These are phyloP conservation scores for Draba incana DNA, from an alignment of 345 rosid species.

Conservation along the genomic window DNA sequence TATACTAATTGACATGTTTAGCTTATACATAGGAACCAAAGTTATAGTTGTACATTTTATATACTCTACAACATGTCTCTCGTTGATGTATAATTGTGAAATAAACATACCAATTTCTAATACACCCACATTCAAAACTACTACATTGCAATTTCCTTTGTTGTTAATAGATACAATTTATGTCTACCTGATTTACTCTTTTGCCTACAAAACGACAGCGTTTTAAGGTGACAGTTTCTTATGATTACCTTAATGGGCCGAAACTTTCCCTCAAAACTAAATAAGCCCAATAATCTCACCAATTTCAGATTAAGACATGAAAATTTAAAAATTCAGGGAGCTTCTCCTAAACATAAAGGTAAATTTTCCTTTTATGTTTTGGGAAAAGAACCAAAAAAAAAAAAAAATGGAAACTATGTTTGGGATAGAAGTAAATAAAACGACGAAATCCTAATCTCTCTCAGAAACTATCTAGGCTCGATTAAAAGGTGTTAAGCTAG, in stretches of 20 bases:
- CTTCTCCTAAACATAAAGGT: neutral
- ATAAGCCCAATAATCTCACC: neutral
- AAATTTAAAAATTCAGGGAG: neutral
- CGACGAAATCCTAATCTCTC: neutral
- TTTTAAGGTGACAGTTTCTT: neutral
- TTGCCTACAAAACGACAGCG: neutral
- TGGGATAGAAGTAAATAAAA: neutral
- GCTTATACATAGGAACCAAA: constrained; percentile 18
- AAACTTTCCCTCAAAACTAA: neutral
- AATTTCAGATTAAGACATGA: neutral
- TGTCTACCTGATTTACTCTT: no score
- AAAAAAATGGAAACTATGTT: constrained; percentile 2
- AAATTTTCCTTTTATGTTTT: neutral
- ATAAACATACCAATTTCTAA: neutral
- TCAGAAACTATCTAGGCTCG: neutral
- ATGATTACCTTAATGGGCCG: neutral
- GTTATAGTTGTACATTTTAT: constrained; percentile 31
- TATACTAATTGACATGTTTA: constrained; percentile 36
- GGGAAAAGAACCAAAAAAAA: neutral
- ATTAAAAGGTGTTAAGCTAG: neutral
- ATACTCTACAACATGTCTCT: constrained; percentile 11
- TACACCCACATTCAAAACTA: neutral
- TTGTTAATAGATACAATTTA: no score
- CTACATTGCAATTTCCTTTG: neutral
- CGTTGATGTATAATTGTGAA: neutral